Base-by-base conservation (phyloP, 1,284 basidiomycete genomes). In the Trichosporon coremiiforme region DNA sequence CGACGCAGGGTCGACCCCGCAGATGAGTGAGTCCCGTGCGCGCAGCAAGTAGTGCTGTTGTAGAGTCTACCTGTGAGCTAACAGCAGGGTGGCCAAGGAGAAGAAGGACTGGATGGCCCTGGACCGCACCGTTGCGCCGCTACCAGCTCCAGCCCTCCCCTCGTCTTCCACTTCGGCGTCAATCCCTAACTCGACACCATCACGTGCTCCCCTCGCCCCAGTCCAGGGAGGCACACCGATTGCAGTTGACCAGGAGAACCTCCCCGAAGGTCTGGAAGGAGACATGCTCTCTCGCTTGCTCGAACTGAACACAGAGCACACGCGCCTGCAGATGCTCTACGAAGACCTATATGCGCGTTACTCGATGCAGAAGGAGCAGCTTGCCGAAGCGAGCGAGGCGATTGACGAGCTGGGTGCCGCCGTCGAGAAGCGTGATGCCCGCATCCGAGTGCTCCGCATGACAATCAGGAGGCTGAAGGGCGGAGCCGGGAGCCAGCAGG, bases 361-460 rank as follows among this genome's bases (percentile, higher is more conserved):
- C 31, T 15, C 57, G 57, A 15, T 17, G 57, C 57, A 62, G 57
- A 62, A 62, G 57, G 57, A 62, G 57, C 29, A 62, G 57, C 31
- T 62, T 3, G 57, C 57, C 29, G 20, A 33, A 5, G 57, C 57
- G 4, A 13, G 29, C 57, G 57, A 62, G 57, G 57, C 17, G 57
- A 33, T 62, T 13, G 17, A 33, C 2, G 57, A 62, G 17, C 57
- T 62, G 1, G 57, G 17, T 10, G 31, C 13, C 6, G 57, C 57
- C 0, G 57, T 62, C 15, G 57, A 62, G 29, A 62, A 62, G 57
- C 57, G 57, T 17, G 57, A 62, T 29, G 29, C 57, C 4, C 57
- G 57, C 17, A 62, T 62, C 7, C 29, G 31, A 5, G 57, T 62
- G 13, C 57, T 62, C 31, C 57, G 57, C 57, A 62, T 33, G 57